Evolutionary conservation across 2,329 filamentous ascomycete species (phyloP), one percentile per base, ranked within the genome.

Genomic region (Nannizzia gypsea): DNA sequence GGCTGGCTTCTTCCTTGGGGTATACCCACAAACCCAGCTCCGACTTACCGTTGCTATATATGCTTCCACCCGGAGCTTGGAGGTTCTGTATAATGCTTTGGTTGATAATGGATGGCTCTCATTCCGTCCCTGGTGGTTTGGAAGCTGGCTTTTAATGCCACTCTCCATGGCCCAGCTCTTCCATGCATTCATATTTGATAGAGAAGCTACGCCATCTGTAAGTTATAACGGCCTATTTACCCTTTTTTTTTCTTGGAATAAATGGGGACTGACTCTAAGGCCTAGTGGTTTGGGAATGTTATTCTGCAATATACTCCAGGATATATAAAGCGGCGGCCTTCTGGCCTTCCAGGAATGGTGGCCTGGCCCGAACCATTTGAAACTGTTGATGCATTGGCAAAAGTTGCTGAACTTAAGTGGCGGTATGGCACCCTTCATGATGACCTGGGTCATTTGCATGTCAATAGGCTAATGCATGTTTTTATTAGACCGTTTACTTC

Each of bases 11-110:
- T 86, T 89, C 56, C 78, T 97, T 17, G 89, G 88, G 6, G 81
- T 95, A 8, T 89, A 84, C 79, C 92, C 69, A 66, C 82, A 79
- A 40, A 80, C 84, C 63, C 85, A 88, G 65, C 71, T 93, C 66
- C 85, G 93, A 57, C 79, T 92, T 58, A 89, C 88, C 0, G 81
- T 93, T 54, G 86, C 90, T 13, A 89, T 97, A 63, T 95, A 92
- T 70, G 78, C 86, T 60, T 79, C 90, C 63, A 92, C 90, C 65
- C 82, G 89, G 57, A 88, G 89, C 1, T 77, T 95, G 40, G 92
- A 99, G 70, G 93, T 92, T 66, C 80, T 83, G 3, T 97, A 91
- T 80, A 96, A 96, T 71, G 79, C 86, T 20, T 80, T 89, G 3
- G 89, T 96, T 69, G 84, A 86, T 50, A 84, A 87, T 34, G 79